Percentiles rank a stretch among this genome's conserved stretches.
Conservation (phyloP, 768 basidiomycete species). For the Boletus fagicola region DNA sequence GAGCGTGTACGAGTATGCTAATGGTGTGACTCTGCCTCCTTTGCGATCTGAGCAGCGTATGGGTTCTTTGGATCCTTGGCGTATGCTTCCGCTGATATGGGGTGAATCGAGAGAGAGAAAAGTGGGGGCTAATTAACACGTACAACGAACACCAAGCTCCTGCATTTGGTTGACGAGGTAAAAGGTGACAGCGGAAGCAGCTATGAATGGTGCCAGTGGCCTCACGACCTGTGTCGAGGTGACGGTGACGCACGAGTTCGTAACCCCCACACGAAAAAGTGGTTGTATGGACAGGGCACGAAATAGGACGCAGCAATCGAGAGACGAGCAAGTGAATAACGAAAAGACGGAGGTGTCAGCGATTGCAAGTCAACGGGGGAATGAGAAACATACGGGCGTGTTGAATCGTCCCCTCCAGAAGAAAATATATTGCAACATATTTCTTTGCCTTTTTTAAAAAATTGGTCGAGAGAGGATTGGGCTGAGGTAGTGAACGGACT, state of each 20-base stretch:
- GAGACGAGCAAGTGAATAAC: neutral
- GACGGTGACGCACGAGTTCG: neutral
- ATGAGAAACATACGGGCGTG: constrained; percentile 24
- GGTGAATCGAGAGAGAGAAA: neutral
- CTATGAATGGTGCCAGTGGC: constrained; percentile 81
- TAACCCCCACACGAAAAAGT: neutral
- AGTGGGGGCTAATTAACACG: constrained; percentile 32
- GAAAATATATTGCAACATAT: constrained; percentile 25
- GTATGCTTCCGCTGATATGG: constrained; percentile 55
- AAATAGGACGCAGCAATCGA: neutral
- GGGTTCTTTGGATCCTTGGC: constrained; percentile 81
- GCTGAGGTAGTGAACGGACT: neutral
- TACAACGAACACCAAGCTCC: constrained; percentile 68
- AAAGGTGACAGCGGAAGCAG: constrained; percentile 60
- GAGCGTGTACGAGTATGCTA: constrained; percentile 13
- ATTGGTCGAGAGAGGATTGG: constrained; percentile 2
- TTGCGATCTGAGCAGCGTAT: constrained; percentile 74
- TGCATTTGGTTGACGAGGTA: constrained; percentile 69
- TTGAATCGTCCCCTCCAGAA: constrained; percentile 31
- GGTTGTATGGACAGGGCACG: neutral
- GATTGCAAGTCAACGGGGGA: neutral
- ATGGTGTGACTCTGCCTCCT: constrained; percentile 50
- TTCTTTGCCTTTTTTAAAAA: constrained; percentile 3
- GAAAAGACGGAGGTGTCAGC: neutral
- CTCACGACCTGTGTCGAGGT: constrained; percentile 51